Percentiles rank a stretch among this genome's conserved stretches.
Evolutionary conservation across 768 basidiomycete species (phyloP).

Genomic region (Boletus speciosus): DNA sequence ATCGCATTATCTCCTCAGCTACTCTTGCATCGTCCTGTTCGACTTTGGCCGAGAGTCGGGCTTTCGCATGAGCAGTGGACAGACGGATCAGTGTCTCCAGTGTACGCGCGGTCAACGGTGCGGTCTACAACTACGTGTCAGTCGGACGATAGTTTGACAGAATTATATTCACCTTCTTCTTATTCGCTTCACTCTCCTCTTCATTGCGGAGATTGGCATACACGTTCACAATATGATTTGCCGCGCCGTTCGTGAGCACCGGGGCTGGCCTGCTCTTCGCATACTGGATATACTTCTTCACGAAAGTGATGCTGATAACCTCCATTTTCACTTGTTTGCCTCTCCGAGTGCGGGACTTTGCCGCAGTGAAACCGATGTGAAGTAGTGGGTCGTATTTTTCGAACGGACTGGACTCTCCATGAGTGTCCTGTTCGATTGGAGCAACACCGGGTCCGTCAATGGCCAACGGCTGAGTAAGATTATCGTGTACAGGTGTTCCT

Average conservation of each 20-base stretch:
- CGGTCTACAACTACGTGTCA: slow-evolving; percentile 58
- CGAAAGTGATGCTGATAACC: slow-evolving; percentile 87
- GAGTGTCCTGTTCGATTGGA: slow-evolving; percentile 37
- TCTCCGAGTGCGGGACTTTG: slow-evolving; percentile 50
- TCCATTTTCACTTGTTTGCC: slow-evolving; percentile 66
- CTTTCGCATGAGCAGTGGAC: slow-evolving; percentile 96
- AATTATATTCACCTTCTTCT: slow-evolving; percentile 61
- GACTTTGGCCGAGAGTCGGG: slow-evolving; percentile 82
- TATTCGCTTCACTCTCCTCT: slow-evolving; percentile 76
- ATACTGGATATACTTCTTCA: slow-evolving; percentile 99
- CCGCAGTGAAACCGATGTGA: slow-evolving; percentile 71
- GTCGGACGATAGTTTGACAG: background rate
- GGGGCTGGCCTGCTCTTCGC: slow-evolving; percentile 88
- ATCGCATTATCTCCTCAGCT: slow-evolving; percentile 94
- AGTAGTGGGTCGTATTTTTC: slow-evolving; percentile 96
- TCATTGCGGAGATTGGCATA: slow-evolving; percentile 92
- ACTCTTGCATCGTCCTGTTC: slow-evolving; percentile 81
- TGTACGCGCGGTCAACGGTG: slow-evolving; percentile 96
- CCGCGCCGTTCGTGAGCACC: slow-evolving; percentile 85
- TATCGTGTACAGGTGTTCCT: slow-evolving; percentile 88
- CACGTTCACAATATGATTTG: slow-evolving; percentile 89
- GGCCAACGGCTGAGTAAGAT: slow-evolving; percentile 80
- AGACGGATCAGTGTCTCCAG: slow-evolving; percentile 98
- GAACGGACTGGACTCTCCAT: slow-evolving; percentile 62
- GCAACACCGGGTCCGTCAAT: slow-evolving; percentile 68